Percentiles rank a stretch among this genome's conserved stretches.
phyloP scores from a whole-genome alignment of 2,329 filamentous ascomycete genomes.

The Dissoconium aciculare region DNA sequence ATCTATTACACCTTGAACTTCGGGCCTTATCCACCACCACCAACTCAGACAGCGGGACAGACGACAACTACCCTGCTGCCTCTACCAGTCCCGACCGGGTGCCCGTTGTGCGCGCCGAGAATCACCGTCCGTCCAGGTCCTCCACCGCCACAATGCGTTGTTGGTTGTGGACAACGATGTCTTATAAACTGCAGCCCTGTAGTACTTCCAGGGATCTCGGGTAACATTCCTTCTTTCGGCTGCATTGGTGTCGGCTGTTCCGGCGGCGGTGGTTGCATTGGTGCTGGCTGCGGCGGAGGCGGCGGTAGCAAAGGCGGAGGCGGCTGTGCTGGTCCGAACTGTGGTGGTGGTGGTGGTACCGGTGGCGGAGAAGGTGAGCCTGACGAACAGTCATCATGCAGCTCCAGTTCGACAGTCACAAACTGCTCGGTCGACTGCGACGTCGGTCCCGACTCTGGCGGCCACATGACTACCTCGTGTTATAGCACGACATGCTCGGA shows the following conservation, averaged over 20 bases:
- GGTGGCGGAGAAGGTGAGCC: neutral
- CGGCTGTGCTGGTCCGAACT: too few species aligned
- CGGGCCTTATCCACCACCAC: conserved; percentile 6
- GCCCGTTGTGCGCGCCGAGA: conserved; percentile 2
- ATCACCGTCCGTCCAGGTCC: conserved; percentile 3
- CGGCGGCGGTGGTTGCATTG: conserved; percentile 5
- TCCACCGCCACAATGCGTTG: conserved; percentile 4
- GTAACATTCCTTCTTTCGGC: conserved; percentile 2
- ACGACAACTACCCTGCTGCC: conserved; percentile 1
- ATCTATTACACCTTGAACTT: conserved; percentile 4
- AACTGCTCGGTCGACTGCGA: conserved; percentile 1
- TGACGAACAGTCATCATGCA: neutral
- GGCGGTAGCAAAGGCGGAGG: too few species aligned
- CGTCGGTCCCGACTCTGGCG: conserved; percentile 1
- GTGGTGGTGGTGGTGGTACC: conserved; percentile 1
- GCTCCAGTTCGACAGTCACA: neutral
- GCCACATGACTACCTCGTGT: neutral
- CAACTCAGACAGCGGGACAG: conserved; percentile 1
- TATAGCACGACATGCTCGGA: conserved; percentile 1
- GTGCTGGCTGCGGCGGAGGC: conserved; percentile 4
- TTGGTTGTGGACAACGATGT: conserved; percentile 4
- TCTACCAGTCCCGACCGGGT: conserved; percentile 3
- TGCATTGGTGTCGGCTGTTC: conserved; percentile 6
- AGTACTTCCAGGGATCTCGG: too few species aligned
- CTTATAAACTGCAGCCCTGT: conserved; percentile 1